These are phyloP conservation scores for Monascus purpureus DNA, from an alignment of 495 filamentous ascomycete genomes.

Conservation along the genomic window DNA sequence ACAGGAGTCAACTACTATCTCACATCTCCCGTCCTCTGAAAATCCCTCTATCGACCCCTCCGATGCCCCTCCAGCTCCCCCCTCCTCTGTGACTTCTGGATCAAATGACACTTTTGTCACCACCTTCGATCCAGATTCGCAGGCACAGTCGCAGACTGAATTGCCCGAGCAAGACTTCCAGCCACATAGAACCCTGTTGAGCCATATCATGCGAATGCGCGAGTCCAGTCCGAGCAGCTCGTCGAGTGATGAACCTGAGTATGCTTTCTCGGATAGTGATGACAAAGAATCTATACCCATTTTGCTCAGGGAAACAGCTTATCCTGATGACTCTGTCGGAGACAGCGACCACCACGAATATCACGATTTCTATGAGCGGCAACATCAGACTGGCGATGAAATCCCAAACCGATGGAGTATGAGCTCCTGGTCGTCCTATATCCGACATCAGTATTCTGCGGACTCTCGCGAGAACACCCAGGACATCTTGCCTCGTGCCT, in stretches of 20 bases:
- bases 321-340: constrained; percentile 19
- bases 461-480: constrained; percentile 25
- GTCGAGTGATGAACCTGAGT: constrained; percentile 37
- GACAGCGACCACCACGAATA: constrained; percentile 19
- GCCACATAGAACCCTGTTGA: constrained; percentile 33
- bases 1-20: constrained; percentile 16
- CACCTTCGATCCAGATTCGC: constrained; percentile 53
- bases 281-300: constrained; percentile 48
- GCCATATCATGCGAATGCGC: constrained; percentile 38
- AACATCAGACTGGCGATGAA: constrained; percentile 8
- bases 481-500: constrained; percentile 11
- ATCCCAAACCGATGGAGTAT: constrained; percentile 33
- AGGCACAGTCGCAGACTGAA: constrained; percentile 36
- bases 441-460: constrained; percentile 26
- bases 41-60: too few relatives aligned
- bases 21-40: constrained; percentile 32
- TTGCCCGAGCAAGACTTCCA: constrained; percentile 22
- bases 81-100: constrained; percentile 12
- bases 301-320: constrained; percentile 37
- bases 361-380: constrained; percentile 9
- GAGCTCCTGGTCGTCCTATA: constrained; percentile 39
- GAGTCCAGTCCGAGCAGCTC: constrained; percentile 29
- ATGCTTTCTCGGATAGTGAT: constrained; percentile 36
- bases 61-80: constrained; percentile 14
- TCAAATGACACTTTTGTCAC: constrained; percentile 48